A percentile compares a stretch with the other conserved stretches of the same genome.
These are phyloP conservation scores for Xerocomus amazonicus DNA, from an alignment of 1,284 basidiomycete species.

Conservation along the genomic window DNA sequence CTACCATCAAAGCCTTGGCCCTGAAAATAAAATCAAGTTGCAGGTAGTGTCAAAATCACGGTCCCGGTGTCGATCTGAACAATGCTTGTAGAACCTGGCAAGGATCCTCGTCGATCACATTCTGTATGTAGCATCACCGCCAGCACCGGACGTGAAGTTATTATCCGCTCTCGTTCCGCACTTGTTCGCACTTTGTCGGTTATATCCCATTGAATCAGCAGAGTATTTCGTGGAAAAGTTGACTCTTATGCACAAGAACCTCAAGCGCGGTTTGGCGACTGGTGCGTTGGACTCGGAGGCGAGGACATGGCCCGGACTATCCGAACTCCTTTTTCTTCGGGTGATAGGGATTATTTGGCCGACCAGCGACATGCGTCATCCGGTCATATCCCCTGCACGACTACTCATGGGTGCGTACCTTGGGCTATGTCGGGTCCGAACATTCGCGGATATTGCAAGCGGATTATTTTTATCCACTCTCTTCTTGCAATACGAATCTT, in stretches of 20 bases:
- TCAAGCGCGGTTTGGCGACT: conserved; percentile 78
- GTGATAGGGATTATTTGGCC: conserved; percentile 85
- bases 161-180: conserved; percentile 79
- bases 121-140: conserved; percentile 70
- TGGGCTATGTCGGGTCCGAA: conserved; percentile 77
- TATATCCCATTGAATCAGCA: conserved; percentile 81
- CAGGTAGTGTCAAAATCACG: conserved; percentile 51
- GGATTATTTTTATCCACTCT: conserved; percentile 90
- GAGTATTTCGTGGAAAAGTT: conserved; percentile 83
- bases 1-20: conserved; percentile 86
- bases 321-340: conserved; percentile 83
- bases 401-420: conserved; percentile 92
- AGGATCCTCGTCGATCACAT: conserved; percentile 91
- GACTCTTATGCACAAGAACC: conserved; percentile 91
- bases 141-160: conserved; percentile 55
- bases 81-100: conserved; percentile 55
- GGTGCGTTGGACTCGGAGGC: conserved; percentile 63
- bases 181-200: conserved; percentile 73
- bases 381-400: conserved; percentile 83
- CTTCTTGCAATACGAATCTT: conserved; percentile 76
- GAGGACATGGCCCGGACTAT: conserved; percentile 84
- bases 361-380: conserved; percentile 91
- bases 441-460: conserved; percentile 71
- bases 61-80: conserved; percentile 7
- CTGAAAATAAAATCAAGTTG: conserved; percentile 90